phyloP scores from a whole-genome alignment of 2,329 filamentous ascomycete genomes.

The Penicillium sumatraense region DNA sequence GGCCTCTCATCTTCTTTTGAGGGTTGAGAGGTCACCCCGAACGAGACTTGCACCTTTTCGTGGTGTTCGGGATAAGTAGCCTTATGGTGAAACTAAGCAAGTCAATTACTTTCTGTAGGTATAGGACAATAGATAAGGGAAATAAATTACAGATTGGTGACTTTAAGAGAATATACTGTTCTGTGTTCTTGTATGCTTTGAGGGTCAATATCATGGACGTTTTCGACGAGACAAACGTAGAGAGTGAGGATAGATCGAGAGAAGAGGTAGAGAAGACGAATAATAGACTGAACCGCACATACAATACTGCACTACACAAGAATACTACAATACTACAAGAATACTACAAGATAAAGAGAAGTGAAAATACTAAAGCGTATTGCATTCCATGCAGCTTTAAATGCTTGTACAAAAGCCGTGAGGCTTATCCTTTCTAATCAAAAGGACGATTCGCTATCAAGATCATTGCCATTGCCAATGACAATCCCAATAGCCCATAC shows the following conservation, averaged over 20 bases:
- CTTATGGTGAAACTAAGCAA: slow-evolving; percentile 22
- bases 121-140: not conserved
- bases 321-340: not conserved
- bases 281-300: not conserved
- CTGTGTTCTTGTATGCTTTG: too few species aligned
- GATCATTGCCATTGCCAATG: not conserved
- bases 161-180: too few species aligned
- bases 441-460: slow-evolving; percentile 5
- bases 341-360: not conserved
- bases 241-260: not conserved
- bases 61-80: slow-evolving; percentile 24
- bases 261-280: too few species aligned
- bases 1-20: not conserved
- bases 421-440: slow-evolving; percentile 19
- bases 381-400: slow-evolving; percentile 23
- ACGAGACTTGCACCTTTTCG: slow-evolving; percentile 24
- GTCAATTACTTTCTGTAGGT: not conserved
- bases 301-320: not conserved
- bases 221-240: too few species aligned
- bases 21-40: not conserved
- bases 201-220: too few species aligned
- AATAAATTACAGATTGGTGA: not conserved
- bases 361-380: slow-evolving; percentile 11
- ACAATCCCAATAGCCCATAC: not conserved
- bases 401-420: slow-evolving; percentile 26